Evolutionary conservation across 495 filamentous ascomycete species (phyloP).

Genomic region (Viridothelium virens): DNA sequence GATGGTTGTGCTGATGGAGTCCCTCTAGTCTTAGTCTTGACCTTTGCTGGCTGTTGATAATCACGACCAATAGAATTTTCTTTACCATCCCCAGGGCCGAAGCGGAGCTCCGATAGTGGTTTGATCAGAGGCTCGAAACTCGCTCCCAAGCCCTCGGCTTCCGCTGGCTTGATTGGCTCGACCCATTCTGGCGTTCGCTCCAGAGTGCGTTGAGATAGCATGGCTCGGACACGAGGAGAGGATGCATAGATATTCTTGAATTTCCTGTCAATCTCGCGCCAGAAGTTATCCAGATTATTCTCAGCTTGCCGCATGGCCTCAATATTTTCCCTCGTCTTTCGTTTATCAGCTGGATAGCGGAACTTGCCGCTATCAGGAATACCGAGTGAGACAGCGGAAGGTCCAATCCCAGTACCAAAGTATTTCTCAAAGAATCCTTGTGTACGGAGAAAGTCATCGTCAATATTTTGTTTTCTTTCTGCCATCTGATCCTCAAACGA

Average conservation of each 20-base stretch:
- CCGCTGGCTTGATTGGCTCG: conserved; percentile 28
- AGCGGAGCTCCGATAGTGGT: conserved; percentile 24
- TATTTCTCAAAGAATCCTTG: not conserved
- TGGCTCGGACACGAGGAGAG: conserved; percentile 1
- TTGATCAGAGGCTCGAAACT: conserved; percentile 12
- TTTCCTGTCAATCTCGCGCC: conserved; percentile 30
- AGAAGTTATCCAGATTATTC: conserved; percentile 44
- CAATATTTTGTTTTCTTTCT: conserved; percentile 27
- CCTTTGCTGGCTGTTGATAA: conserved; percentile 21
- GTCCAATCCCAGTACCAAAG: conserved; percentile 12
- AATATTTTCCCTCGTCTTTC: conserved; percentile 39
- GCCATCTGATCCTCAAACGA: conserved; percentile 29
- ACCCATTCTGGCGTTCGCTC: conserved; percentile 47
- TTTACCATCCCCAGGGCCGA: conserved; percentile 25
- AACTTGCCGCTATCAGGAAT: conserved; percentile 34
- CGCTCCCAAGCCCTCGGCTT: not conserved
- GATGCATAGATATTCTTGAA: not conserved
- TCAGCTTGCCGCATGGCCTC: conserved; percentile 42
- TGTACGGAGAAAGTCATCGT: conserved; percentile 26
- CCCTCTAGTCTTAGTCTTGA: conserved; percentile 42
- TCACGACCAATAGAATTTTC: conserved; percentile 10
- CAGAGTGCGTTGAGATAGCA: conserved; percentile 32
- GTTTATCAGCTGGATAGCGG: conserved; percentile 45
- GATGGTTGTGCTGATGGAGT: conserved; percentile 9
- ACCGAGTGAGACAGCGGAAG: conserved; percentile 21